Base-by-base conservation (phyloP, 1,284 basidiomycete species). In the Trichosporon coremiiforme region DNA sequence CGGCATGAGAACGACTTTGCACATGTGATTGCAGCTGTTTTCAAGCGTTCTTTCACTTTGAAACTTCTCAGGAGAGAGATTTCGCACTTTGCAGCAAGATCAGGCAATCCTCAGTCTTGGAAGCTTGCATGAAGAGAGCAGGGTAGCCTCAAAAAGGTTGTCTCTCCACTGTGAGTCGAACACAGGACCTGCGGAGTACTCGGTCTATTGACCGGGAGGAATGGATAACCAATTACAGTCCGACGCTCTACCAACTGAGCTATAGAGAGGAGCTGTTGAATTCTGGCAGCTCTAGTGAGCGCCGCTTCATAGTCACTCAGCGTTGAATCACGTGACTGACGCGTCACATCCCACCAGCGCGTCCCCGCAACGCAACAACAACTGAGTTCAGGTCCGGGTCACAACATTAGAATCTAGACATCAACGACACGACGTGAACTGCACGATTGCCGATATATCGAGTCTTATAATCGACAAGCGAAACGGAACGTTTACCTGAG, bases 151-250 rank as follows among this genome's bases (percentile, higher is more conserved):
- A 62, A 62, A 62, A 62, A 62, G 57, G 22, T 57, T 45, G 25
- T 62, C 57, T 62, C 57, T 62, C 57, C 57, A 62, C 57, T 62
- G 57, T 62, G 57, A 62, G 57, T 62, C 57, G 57, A 62, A 62
- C 57, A 62, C 57, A 62, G 57, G 57, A 62, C 57, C 57, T 62
- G 57, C 57, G 57, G 57, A 62, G 35, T 29, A 57, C 31, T 62
- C 29, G 29, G 8, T n/a, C 57, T 31, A 17, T 35, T 33, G 29
- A 33, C 9, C 29, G 15, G 57, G 31, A 35, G 57, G 57, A 15
- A 31, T 35, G 57, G 29, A 35, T 62, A 62, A 35, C 57, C 29
- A 62, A 60, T 62, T 62, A 62, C 57, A 62, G 57, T 62, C 57
- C 57, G 57, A 62, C 57, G 57, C 57, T 62, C 57, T 62, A 62